Conservation (phyloP, 768 basidiomycete species). For the Boletus rubropictus region DNA sequence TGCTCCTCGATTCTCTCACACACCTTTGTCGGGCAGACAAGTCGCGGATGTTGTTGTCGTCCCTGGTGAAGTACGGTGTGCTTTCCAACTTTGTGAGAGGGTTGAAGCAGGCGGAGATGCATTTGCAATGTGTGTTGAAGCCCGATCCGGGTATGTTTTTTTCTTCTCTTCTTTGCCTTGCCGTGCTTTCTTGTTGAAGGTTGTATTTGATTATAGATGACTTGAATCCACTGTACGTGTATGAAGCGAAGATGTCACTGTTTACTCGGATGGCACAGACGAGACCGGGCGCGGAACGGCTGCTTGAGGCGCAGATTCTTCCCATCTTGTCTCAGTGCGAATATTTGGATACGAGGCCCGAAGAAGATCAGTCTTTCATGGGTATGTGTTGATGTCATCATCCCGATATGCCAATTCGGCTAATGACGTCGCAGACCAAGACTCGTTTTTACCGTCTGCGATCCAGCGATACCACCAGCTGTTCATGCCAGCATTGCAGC, state of each 20-base stretch:
- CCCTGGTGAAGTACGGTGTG: slow-evolving; percentile 68
- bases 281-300: slow-evolving; percentile 74
- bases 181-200: neutral
- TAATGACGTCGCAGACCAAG: slow-evolving; percentile 48
- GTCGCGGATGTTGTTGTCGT: slow-evolving; percentile 53
- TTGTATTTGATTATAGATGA: slow-evolving; percentile 50
- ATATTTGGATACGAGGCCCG: slow-evolving; percentile 80
- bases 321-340: slow-evolving; percentile 77
- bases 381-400: slow-evolving; percentile 41
- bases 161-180: neutral
- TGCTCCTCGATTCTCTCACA: slow-evolving; percentile 77
- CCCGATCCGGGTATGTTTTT: slow-evolving; percentile 77
- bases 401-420: neutral
- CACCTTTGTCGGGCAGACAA: slow-evolving; percentile 67
- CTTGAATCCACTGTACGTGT: slow-evolving; percentile 86
- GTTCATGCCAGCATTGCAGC: slow-evolving; percentile 79
- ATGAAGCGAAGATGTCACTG: slow-evolving; percentile 90
- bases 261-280: slow-evolving; percentile 82
- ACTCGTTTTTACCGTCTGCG: slow-evolving; percentile 83
- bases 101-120: slow-evolving; percentile 74
- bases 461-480: slow-evolving; percentile 89
- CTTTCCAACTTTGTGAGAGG: slow-evolving; percentile 76
- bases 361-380: slow-evolving; percentile 75
- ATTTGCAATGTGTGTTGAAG: slow-evolving; percentile 70
- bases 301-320: slow-evolving; percentile 74